Percentiles rank a stretch among this genome's conserved stretches.
Conservation (phyloP, 768 basidiomycete species). For the Lanmaoa pseudosensibilis region DNA sequence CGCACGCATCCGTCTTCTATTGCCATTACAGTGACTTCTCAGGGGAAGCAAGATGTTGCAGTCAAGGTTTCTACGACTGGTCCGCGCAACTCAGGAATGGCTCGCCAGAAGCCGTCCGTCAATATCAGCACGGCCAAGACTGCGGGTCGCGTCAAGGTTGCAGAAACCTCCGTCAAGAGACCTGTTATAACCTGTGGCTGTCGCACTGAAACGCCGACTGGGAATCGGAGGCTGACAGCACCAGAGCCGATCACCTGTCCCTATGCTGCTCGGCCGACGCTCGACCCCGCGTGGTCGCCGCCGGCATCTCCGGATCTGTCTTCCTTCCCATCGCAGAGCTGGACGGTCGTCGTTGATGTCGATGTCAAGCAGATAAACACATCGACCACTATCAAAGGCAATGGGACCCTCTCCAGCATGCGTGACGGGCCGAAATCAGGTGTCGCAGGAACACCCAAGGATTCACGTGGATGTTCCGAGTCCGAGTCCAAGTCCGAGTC, state of each 20-base stretch:
- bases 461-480: background rate
- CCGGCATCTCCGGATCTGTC: background rate
- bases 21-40: background rate
- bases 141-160: background rate
- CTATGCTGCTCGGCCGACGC: no score
- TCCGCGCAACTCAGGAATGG: background rate
- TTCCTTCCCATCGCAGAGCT: constrained; percentile 8
- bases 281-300: background rate
- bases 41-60: background rate
- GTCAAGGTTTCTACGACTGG: background rate
- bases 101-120: background rate
- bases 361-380: background rate
- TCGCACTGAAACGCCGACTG: background rate
- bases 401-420: background rate
- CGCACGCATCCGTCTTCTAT: background rate
- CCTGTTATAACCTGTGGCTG: background rate
- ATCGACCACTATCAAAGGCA: background rate
- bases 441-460: background rate
- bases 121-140: background rate
- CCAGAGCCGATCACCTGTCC: background rate
- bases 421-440: no score
- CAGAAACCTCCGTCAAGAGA: background rate
- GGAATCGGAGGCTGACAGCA: background rate
- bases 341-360: background rate
- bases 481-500: background rate